Base-by-base conservation (phyloP, 2,329 filamentous ascomycete genomes). In the Nemania serpens region DNA sequence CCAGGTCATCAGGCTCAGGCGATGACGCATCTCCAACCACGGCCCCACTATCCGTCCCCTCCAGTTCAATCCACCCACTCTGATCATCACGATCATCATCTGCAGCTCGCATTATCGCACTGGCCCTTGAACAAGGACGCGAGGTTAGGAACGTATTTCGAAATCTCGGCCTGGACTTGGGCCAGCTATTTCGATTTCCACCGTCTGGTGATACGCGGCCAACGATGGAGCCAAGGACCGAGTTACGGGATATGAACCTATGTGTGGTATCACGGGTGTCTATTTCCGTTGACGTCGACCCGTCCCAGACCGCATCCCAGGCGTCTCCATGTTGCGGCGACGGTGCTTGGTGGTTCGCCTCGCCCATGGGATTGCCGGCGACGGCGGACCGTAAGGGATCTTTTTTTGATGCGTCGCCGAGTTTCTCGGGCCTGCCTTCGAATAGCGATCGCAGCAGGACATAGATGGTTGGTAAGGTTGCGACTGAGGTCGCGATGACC, bases 381-480 rank as follows among this genome's bases (percentile, higher is more conserved):
- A 22, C 25, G 10, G 20, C 20, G 9, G 46, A 34, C 48, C 1
- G 15, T 18, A 29, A 1, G 5, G 22, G 12, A 39, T 10, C 48
- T 34, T 18, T 13, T 18, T 20, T 11, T 48, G 22, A 39, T 15
- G 47, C 34, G 5, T 43, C n/a, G 29, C 7, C 17, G 12, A 5
- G 18, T 17, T 5, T 43, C 10, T 39, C 25, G 15, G n/a, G 17
- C 15, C n/a, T 18, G 13, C 13, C 33, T 20, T 49, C 5, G 37
- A 15, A 53, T 29, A 37, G 29, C 2, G 36, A 42, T 17, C 43
- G 45, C 10, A 64, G 22, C 5, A 68, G 47, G 11, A 58, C 47
- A 47, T 56, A 68, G 34, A 68, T 61, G 2, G 46, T 45, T 17
- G 65, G 65, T 20, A 59, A n/a, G 1, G 59, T 64, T 20, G 65